Evolutionary conservation across 2,329 filamentous ascomycete species (phyloP), one percentile per base, ranked within the genome.

Genomic region (Paraphaeosphaeria sporulosa): DNA sequence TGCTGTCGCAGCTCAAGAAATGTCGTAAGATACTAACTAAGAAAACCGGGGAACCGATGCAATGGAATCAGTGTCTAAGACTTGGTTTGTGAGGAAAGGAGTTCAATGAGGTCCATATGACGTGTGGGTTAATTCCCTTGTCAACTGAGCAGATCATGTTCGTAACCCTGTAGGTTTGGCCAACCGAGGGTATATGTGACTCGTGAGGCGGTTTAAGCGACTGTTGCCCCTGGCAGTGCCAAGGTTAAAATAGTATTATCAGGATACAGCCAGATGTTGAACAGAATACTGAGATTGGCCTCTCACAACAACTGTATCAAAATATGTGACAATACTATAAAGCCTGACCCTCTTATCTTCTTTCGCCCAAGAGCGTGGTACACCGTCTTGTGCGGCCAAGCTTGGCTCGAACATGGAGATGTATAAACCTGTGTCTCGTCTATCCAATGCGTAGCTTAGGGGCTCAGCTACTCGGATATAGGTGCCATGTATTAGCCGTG

Each of bases 61-160:
- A 21, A 43, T 3, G 10, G 36, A 32, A 44, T 21, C n/a, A 15
- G 15, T 8, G 21, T 15, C 17, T 17, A 15, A 32, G 38, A 8
- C 38, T 30, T 54, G 25, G 36, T 19, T 54, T 52, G 27, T 32
- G 17, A 23, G 5, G 38, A 21, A 54, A 32, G 25, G 38, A 3
- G 38, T 30, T 54, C 19, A 9, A 44, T 54, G 51, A 54, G 51
- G 38, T 54, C 15, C 51, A 19, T 38, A 54, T 54, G 51, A 54
- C 51, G 51, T 54, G 17, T 13, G 30, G 5, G 32, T 15, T 19
- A 34, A 30, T 32, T 32, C 38, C 51, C 38, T 21, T 43, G 51
- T 43, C 51, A 19, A 54, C 34, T 43, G 23, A 54, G 25, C 9
- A 54, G 38, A 54, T 54, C 51, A 54, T 54, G 51, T 44, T 54